Percentiles rank a stretch among this genome's conserved stretches.
These are phyloP conservation scores for Lippia alba DNA, from an alignment of 305 asterid genomes.

Conservation along the genomic window DNA sequence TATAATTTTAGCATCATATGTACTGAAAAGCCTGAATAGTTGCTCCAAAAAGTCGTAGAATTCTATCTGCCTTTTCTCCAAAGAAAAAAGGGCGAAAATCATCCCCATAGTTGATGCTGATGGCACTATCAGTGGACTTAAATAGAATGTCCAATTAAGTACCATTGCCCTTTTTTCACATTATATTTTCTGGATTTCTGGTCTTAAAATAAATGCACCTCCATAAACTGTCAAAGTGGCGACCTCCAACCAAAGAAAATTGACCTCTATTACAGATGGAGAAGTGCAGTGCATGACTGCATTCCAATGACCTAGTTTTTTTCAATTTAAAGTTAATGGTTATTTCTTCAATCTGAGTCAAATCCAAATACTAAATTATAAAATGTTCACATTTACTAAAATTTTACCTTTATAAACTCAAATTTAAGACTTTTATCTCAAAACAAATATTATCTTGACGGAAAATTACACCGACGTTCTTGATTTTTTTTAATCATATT, in stretches of 20 bases:
- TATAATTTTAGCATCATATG: neutral
- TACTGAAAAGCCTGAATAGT: conserved; percentile 20
- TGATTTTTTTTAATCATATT: too few relatives aligned
- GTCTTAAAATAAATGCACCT: conserved; percentile 33
- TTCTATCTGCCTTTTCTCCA: conserved; percentile 32
- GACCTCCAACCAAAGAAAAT: conserved; percentile 8
- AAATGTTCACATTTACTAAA: too few relatives aligned
- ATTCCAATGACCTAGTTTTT: neutral
- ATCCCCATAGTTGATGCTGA: conserved; percentile 39
- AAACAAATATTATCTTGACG: too few relatives aligned
- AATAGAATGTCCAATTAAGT: conserved; percentile 31
- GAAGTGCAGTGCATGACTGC: neutral
- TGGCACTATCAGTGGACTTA: conserved; percentile 45
- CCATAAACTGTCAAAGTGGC: conserved; percentile 23
- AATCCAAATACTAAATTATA: too few relatives aligned
- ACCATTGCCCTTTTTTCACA: conserved; percentile 37
- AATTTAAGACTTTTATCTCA: too few relatives aligned
- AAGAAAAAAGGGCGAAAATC: conserved; percentile 35
- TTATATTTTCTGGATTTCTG: conserved; percentile 17
- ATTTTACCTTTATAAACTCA: too few relatives aligned
- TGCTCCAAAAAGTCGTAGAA: conserved; percentile 39
- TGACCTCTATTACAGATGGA: neutral
- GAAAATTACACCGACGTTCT: too few relatives aligned
- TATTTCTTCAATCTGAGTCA: too few relatives aligned
- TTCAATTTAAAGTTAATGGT: too few relatives aligned